Base-by-base conservation (phyloP, 2,329 filamentous ascomycete species). In the Nigrospora sphaerica region DNA sequence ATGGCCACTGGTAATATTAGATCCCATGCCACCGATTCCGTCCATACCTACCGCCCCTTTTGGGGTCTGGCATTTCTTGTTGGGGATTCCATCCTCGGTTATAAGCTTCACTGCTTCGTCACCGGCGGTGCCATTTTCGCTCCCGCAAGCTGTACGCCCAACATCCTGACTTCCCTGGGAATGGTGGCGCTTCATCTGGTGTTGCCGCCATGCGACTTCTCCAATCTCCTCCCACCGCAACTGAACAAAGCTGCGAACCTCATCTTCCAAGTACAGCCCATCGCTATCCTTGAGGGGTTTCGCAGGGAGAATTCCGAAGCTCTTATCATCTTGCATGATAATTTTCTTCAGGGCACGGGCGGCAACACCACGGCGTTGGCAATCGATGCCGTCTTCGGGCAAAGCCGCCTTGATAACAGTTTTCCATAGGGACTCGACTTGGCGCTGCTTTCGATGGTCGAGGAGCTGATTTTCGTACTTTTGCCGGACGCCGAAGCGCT, bases 301-400 rank as follows among this genome's bases (percentile, higher is more conserved):
- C 0, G 61, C 57, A 1, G 51, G 43, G 7, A 35, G 11, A 2
- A 69, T 53, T 0, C 66, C 70, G 45, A 73, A 72, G 14, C 57
- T 60, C 2, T 46, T 38, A 32, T 76, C 67, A 0, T 62, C 66
- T 3, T 73, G 62, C 39, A 81, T 51, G 23, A 83, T 62, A 44
- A 81, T 70, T 47, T 61, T 68, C 56, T 70, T 75, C 37, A 83
- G 53, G 1, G 70, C 72, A 34, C 65, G 68, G 32, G 68, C 50
- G 35, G 68, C 56, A 12, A 52, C 57, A 1, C 65, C 57, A 1
- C 70, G 66, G 36, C 62, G 64, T 10, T 55, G 50, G 7, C 54
- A 42, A 2, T 62, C 56, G 19, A 54, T 44, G 7, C 52, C 50
- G 1, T 53, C 55, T 3, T 42, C 35, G 0, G 66, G 68, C 2